These are phyloP conservation scores for Heimioporus sp. DNA, from an alignment of 768 basidiomycete species.

Conservation along the genomic window DNA sequence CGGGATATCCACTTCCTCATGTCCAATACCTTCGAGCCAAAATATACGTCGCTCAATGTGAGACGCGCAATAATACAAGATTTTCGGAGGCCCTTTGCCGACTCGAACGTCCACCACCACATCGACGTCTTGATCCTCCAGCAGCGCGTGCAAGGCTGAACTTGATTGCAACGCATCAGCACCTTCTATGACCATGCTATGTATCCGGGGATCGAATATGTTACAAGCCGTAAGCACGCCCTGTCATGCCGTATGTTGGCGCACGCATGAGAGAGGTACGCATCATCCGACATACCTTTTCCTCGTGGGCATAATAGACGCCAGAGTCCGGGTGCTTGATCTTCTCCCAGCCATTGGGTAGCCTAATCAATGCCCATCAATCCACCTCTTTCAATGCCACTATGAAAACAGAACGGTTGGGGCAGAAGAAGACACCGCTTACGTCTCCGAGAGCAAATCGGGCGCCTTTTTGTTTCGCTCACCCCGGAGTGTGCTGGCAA, in stretches of 20 bases:
- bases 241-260: conserved; percentile 2
- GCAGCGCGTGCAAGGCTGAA: conserved; percentile 1
- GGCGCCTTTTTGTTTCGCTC: too few relatives aligned
- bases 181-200: conserved; percentile 12
- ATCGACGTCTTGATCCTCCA: conserved; percentile 9
- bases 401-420: too few relatives aligned
- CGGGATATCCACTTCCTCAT: conserved; percentile 15
- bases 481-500: too few relatives aligned
- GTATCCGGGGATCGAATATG: conserved; percentile 2
- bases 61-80: conserved; percentile 27
- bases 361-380: neutral
- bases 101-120: conserved; percentile 18
- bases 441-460: too few relatives aligned
- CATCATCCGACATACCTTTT: conserved; percentile 23
- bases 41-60: conserved; percentile 27
- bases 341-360: conserved; percentile 26
- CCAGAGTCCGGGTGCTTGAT: conserved; percentile 33
- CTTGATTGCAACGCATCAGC: conserved; percentile 6
- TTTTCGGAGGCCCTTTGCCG: neutral
- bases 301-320: conserved; percentile 29
- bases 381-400: too few relatives aligned
- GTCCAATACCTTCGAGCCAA: conserved; percentile 25
- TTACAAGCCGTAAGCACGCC: conserved; percentile 11
- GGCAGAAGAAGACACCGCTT: too few relatives aligned
- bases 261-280: neutral